These are phyloP conservation scores for Huntiella omanensis DNA, from an alignment of 2,329 filamentous ascomycete genomes.

Conservation along the genomic window DNA sequence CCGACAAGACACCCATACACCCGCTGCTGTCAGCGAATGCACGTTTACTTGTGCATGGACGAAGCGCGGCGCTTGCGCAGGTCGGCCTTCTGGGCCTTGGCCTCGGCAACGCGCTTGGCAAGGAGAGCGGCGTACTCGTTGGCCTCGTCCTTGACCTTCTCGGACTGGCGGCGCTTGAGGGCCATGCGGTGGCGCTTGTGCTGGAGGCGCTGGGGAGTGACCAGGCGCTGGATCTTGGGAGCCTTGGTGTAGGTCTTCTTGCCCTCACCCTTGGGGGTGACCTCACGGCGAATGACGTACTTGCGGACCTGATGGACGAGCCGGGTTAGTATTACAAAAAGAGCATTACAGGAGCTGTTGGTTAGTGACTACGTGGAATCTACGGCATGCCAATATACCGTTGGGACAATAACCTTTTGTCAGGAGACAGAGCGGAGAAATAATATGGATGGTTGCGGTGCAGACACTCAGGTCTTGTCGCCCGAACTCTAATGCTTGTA, in stretches of 20 bases:
- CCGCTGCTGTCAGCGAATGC: slow-evolving; percentile 10
- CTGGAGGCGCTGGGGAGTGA: slow-evolving; percentile 98
- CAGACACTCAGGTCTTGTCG: background rate
- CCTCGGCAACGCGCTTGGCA: slow-evolving; percentile 91
- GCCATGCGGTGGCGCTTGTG: slow-evolving; percentile 98
- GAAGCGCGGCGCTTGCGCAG: slow-evolving; percentile 91
- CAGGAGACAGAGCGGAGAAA: background rate
- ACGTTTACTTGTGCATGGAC: slow-evolving; percentile 73
- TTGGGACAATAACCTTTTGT: slow-evolving; percentile 1
- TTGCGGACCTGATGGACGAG: slow-evolving; percentile 62
- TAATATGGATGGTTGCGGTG: background rate
- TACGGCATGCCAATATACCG: slow-evolving; percentile 9
- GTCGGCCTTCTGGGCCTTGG: slow-evolving; percentile 86
- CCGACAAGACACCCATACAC: slow-evolving; percentile 2
- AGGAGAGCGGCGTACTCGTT: slow-evolving; percentile 94
- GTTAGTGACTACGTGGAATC: slow-evolving; percentile 18
- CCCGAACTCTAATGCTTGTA: background rate
- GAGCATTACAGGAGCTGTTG: slow-evolving; percentile 4
- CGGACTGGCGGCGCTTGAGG: slow-evolving; percentile 93
- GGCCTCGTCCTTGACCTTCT: slow-evolving; percentile 97
- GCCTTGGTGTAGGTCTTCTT: slow-evolving; percentile 99
- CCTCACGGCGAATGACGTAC: slow-evolving; percentile 98
- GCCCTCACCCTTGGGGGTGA: slow-evolving; percentile 92
- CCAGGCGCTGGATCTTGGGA: slow-evolving; percentile 98
- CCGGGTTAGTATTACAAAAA: slow-evolving; percentile 7